phyloP scores from a whole-genome alignment of 768 basidiomycete genomes.

The Mycena haematopus region DNA sequence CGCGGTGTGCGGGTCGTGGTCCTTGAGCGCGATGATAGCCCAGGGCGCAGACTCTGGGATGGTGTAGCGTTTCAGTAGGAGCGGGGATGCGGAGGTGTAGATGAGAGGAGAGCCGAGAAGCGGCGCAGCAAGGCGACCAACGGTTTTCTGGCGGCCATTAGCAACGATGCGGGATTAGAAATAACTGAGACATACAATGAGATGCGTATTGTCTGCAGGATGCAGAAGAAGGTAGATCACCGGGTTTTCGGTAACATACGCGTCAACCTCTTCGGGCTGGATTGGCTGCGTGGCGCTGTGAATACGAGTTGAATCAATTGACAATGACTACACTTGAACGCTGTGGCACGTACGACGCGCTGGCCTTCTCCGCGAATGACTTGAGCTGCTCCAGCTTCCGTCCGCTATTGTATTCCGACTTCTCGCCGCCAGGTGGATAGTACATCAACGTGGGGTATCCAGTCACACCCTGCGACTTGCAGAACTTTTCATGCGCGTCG shows the following conservation, averaged over 20 bases:
- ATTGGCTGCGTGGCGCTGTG: constrained; percentile 48
- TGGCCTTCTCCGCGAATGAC: constrained; percentile 78
- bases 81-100: constrained; percentile 46
- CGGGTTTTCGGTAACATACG: constrained; percentile 49
- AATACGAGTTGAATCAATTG: neutral
- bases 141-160: constrained; percentile 40
- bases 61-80: constrained; percentile 44
- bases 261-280: constrained; percentile 49
- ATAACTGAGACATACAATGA: constrained; percentile 38
- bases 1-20: constrained; percentile 55
- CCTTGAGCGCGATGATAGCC: constrained; percentile 73
- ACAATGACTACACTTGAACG: neutral
- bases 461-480: constrained; percentile 65
- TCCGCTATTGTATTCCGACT: constrained; percentile 78
- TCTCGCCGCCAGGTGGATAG: constrained; percentile 60
- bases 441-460: constrained; percentile 88
- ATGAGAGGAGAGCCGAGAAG: constrained; percentile 57
- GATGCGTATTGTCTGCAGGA: constrained; percentile 36
- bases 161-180: neutral
- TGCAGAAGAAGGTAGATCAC: constrained; percentile 69
- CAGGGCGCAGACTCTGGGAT: constrained; percentile 53
- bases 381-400: constrained; percentile 75
- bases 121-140: constrained; percentile 44
- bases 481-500: constrained; percentile 59
- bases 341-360: constrained; percentile 61